Percentiles rank a stretch among this genome's conserved stretches.
Evolutionary conservation across 306 rosid genomes (phyloP).

Genomic region (Vicia faba): DNA sequence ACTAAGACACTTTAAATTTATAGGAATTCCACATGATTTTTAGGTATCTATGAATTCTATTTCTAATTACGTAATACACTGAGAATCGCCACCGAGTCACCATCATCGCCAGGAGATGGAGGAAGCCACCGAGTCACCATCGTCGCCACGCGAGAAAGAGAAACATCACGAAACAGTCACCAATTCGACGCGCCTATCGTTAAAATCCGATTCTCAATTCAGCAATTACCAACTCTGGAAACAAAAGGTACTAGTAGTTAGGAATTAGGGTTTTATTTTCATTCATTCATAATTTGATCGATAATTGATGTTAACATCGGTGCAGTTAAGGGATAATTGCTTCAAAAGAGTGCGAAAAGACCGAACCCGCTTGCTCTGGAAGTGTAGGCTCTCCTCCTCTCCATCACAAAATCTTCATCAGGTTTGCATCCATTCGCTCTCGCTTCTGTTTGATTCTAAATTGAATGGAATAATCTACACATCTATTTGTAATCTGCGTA

Average conservation of each 20-base stretch:
- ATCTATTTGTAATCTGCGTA: neutral
- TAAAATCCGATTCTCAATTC: slow-evolving; percentile 55
- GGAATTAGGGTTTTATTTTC: neutral
- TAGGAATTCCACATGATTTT: too few relatives aligned
- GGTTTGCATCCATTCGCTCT: slow-evolving; percentile 28
- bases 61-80: too few relatives aligned
- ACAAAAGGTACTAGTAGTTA: slow-evolving; percentile 46
- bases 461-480: neutral
- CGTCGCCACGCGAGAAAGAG: neutral
- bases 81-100: neutral
- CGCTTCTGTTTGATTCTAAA: neutral
- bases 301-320: neutral
- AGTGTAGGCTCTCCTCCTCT: slow-evolving; percentile 49
- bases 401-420: slow-evolving; percentile 42
- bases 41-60: too few relatives aligned
- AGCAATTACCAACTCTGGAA: slow-evolving; percentile 64
- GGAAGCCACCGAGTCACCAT: neutral
- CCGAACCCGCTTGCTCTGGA: slow-evolving; percentile 77
- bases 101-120: slow-evolving; percentile 4
- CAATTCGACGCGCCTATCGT: slow-evolving; percentile 38
- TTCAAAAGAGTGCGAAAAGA: slow-evolving; percentile 72
- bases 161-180: too few relatives aligned
- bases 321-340: slow-evolving; percentile 77
- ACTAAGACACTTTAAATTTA: too few relatives aligned
- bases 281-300: neutral